These are phyloP conservation scores for Aspergillus pseudonomiae DNA, from an alignment of 2,329 filamentous ascomycete species.

Conservation along the genomic window DNA sequence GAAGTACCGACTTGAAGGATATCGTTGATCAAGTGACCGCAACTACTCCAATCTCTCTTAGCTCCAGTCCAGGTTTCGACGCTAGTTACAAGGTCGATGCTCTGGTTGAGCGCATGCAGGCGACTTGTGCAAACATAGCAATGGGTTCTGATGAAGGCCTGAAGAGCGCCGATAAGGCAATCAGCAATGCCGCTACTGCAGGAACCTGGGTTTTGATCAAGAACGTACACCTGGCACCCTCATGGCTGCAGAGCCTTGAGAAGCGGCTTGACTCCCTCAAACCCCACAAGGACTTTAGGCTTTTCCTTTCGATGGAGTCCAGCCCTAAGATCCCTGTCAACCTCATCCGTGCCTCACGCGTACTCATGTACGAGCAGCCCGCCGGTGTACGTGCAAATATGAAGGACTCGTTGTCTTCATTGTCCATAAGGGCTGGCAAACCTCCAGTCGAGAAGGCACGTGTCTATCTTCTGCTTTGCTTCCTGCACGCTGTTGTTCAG, in stretches of 20 bases:
- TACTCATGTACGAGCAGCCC: slow-evolving; percentile 97
- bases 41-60: slow-evolving; percentile 83
- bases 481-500: slow-evolving; percentile 94
- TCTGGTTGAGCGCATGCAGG: slow-evolving; percentile 79
- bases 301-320: slow-evolving; percentile 98
- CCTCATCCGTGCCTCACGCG: slow-evolving; percentile 84
- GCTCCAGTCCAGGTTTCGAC: slow-evolving; percentile 95
- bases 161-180: slow-evolving; percentile 90
- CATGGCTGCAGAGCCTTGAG: slow-evolving; percentile 95
- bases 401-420: slow-evolving; percentile 90
- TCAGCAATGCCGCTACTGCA: slow-evolving; percentile 85
- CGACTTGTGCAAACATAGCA: slow-evolving; percentile 92
- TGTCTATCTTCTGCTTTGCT: slow-evolving; percentile 87
- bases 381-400: slow-evolving; percentile 96
- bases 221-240: slow-evolving; percentile 94
- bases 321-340: slow-evolving; percentile 97
- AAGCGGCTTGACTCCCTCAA: slow-evolving; percentile 96
- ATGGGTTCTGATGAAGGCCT: slow-evolving; percentile 98
- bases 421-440: slow-evolving; percentile 75
- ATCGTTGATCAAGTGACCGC: slow-evolving; percentile 84
- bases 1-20: slow-evolving; percentile 80
- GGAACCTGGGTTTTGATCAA: slow-evolving; percentile 98
- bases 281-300: slow-evolving; percentile 85
- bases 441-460: slow-evolving; percentile 88
- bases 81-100: slow-evolving; percentile 99